These are phyloP conservation scores for Calonectria naviculata DNA, from an alignment of 2,329 filamentous ascomycete genomes.

Conservation along the genomic window DNA sequence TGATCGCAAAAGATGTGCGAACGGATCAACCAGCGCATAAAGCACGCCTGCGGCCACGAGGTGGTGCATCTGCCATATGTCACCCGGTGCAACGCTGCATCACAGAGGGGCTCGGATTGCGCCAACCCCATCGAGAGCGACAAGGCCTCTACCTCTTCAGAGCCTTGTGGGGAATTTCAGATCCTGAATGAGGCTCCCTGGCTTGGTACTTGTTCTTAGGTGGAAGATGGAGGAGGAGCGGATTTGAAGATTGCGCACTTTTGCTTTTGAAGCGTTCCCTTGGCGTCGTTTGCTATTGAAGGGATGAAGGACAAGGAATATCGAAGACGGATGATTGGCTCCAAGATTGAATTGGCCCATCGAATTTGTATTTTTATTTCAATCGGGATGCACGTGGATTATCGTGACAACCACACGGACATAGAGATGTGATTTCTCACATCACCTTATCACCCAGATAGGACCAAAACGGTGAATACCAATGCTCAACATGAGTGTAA, in stretches of 20 bases:
- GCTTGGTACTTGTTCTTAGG: neutral
- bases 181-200: neutral
- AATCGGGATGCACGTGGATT: neutral
- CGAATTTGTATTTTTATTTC: neutral
- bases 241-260: neutral
- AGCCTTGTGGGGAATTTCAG: slow-evolving; percentile 1
- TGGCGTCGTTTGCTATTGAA: neutral
- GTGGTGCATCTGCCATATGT: neutral
- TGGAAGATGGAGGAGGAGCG: neutral
- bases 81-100: neutral
- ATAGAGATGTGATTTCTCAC: neutral
- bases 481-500: neutral
- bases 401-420: neutral
- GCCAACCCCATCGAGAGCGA: neutral
- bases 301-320: neutral
- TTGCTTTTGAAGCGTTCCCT: neutral
- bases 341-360: neutral
- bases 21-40: neutral
- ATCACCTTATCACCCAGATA: neutral
- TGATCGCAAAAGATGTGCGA: neutral
- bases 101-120: neutral
- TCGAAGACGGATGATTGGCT: neutral
- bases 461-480: neutral
- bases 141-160: neutral
- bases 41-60: slow-evolving; percentile 3